Conservation (phyloP, 805 yeast species). For the Torulaspora indica region DNA sequence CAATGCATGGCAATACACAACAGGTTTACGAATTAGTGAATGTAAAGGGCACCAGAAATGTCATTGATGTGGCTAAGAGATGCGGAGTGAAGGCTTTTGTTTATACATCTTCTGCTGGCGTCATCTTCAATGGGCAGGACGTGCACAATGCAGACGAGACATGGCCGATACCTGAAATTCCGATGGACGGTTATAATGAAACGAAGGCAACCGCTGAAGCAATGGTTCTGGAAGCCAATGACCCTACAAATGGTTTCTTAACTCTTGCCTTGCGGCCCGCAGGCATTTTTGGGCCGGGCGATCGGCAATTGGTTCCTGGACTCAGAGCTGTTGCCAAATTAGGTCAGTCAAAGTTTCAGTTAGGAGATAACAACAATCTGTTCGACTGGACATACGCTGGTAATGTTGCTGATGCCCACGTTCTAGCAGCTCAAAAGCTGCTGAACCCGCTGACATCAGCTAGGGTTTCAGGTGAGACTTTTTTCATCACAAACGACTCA, state of each 20-base stretch:
- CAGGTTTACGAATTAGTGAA: slow-evolving; percentile 84
- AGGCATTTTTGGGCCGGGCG: slow-evolving; percentile 98
- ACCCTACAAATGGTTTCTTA: slow-evolving; percentile 47
- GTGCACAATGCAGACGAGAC: slow-evolving; percentile 87
- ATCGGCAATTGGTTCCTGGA: slow-evolving; percentile 93
- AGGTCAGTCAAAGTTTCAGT: slow-evolving; percentile 88
- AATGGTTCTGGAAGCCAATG: slow-evolving; percentile 70
- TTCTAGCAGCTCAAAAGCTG: slow-evolving; percentile 78
- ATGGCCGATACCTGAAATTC: slow-evolving; percentile 85
- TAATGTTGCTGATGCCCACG: slow-evolving; percentile 95
- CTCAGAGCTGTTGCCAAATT: slow-evolving; percentile 72
- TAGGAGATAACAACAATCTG: slow-evolving; percentile 89
- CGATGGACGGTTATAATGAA: slow-evolving; percentile 96
- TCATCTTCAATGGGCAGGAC: slow-evolving; percentile 92
- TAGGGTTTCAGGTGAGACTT: slow-evolving; percentile 75
- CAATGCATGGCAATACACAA: slow-evolving; percentile 83
- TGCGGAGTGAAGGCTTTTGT: slow-evolving; percentile 59
- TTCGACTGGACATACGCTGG: slow-evolving; percentile 99
- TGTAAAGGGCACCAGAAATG: slow-evolving; percentile 78
- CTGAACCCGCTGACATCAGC: slow-evolving; percentile 43
- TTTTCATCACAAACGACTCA: slow-evolving; percentile 87
- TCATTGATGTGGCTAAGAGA: slow-evolving; percentile 58
- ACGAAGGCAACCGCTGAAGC: slow-evolving; percentile 91
- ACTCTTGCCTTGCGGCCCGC: slow-evolving; percentile 94
- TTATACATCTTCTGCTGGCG: slow-evolving; percentile 97